Evolutionary conservation across 2,329 filamentous ascomycete genomes (phyloP).

Genomic region (Penicillium occitanis): DNA sequence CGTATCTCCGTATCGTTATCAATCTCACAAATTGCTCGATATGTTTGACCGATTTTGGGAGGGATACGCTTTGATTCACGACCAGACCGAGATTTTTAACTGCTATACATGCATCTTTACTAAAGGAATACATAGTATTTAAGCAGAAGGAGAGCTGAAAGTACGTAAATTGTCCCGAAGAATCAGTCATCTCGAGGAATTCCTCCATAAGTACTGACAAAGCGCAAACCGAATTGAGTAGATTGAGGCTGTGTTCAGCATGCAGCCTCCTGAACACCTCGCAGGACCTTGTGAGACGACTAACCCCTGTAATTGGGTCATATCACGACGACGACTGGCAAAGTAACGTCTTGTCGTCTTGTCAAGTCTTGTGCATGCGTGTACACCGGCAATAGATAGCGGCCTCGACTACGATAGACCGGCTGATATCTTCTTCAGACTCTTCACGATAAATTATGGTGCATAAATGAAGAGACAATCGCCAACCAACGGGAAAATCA

Average conservation of each 20-base stretch:
- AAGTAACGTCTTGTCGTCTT: constrained; percentile 6
- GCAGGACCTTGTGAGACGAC: not conserved
- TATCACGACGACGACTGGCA: not conserved
- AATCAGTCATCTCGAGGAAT: not conserved
- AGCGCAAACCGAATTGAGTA: not conserved
- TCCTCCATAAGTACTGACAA: not conserved
- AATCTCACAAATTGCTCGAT: not conserved
- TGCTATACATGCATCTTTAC: not conserved
- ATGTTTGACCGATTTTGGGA: not conserved
- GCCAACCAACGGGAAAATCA: not conserved
- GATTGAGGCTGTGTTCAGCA: not conserved
- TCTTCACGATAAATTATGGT: not conserved
- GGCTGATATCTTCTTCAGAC: not conserved
- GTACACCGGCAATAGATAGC: not conserved
- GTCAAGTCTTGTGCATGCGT: not conserved
- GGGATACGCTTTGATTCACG: not conserved
- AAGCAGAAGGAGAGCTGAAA: not conserved
- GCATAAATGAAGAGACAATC: not conserved
- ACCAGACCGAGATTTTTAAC: not conserved
- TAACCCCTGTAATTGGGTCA: not conserved
- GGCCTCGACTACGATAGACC: not conserved
- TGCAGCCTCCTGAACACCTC: not conserved
- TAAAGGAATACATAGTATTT: not conserved
- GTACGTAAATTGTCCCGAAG: not conserved
- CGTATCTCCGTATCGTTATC: not conserved